Conservation (phyloP, 2,329 filamentous ascomycete genomes). For the Exserohilum rostratum region DNA sequence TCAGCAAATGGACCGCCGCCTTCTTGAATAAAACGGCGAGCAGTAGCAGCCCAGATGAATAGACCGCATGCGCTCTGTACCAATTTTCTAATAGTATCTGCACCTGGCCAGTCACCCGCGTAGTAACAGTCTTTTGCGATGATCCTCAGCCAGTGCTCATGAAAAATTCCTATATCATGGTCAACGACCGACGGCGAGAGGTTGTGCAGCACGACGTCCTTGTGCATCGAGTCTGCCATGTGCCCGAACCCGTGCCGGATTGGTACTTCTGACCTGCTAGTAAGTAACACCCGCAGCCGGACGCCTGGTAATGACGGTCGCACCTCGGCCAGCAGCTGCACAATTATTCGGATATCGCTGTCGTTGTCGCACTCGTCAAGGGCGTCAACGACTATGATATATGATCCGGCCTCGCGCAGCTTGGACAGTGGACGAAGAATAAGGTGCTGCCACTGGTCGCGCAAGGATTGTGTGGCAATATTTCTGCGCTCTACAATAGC, state of each 20-base stretch:
- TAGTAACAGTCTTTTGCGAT: slow-evolving; percentile 1
- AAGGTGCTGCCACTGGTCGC: slow-evolving; percentile 27
- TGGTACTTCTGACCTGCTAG: slow-evolving; percentile 24
- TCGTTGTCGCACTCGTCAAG: slow-evolving; percentile 42
- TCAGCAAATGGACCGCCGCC: no score
- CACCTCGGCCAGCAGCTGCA: slow-evolving; percentile 17
- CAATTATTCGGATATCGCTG: slow-evolving; percentile 14
- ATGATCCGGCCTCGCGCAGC: background rate
- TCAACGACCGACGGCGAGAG: slow-evolving; percentile 19
- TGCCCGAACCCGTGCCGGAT: slow-evolving; percentile 19
- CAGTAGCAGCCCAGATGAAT: no score
- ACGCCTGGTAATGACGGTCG: background rate
- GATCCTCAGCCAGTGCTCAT: slow-evolving; percentile 12
- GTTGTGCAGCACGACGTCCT: slow-evolving; percentile 22
- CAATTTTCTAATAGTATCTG: slow-evolving; percentile 13
- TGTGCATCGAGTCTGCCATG: slow-evolving; percentile 6
- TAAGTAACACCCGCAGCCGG: slow-evolving; percentile 23
- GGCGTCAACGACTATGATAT: slow-evolving; percentile 31
- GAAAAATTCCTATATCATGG: slow-evolving; percentile 21
- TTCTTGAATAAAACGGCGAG: no score
- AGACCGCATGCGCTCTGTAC: background rate
- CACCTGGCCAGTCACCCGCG: slow-evolving; percentile 21
- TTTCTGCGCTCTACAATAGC: slow-evolving; percentile 12
- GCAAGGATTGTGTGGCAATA: slow-evolving; percentile 15
- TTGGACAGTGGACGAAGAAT: slow-evolving; percentile 17